Base-by-base conservation (phyloP, 78 protist species). In the Bodo saltans region DNA sequence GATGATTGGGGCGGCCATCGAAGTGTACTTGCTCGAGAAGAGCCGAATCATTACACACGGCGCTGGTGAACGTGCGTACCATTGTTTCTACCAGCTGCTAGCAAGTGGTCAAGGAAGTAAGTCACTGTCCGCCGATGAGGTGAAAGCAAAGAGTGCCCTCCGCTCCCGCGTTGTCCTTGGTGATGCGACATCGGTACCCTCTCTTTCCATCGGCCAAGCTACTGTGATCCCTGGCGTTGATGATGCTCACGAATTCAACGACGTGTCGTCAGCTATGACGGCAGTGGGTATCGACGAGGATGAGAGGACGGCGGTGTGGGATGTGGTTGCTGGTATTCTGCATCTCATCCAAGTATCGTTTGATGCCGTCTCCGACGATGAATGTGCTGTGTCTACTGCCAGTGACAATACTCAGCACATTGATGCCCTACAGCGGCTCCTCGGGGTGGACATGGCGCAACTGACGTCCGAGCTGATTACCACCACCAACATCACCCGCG, bases 41-140 rank as follows among this genome's bases (percentile, higher is more conserved):
- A 39, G 88, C 53, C 34, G 91, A 3, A 89, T 93, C 79, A 84
- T 96, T 40, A 47, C 41, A 72, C 98, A 95, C 72, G 70, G 76
- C 12, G 42, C 68, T 32, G 87, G 89, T 35, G 99, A 97, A 88
- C 91, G 99, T 21, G 80, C 72, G 80, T 96, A 83, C 81, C 99
- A 96, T 87, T 81, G 90, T 74, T 97, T 96, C 88, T 97, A 96
- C 90, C 99, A 97, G 89, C 35, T 83, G 30, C 1, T 3, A 33
- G 80, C 75, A 8, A 75, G 47, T 41, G 91, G n/a, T n/a, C n/a
- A n/a, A n/a, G n/a, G n/a, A n/a, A n/a, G n/a, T n/a, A n/a, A n/a
- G n/a, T n/a, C n/a, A n/a, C n/a, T n/a, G n/a, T n/a, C n/a, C n/a
- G n/a, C n/a, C n/a, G n/a, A n/a, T n/a, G n/a, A n/a, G n/a, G n/a